Percentiles rank a stretch among this genome's conserved stretches.
phyloP scores from a whole-genome alignment of 108 stramenopile genomes.

The Parietichytrium sp. region DNA sequence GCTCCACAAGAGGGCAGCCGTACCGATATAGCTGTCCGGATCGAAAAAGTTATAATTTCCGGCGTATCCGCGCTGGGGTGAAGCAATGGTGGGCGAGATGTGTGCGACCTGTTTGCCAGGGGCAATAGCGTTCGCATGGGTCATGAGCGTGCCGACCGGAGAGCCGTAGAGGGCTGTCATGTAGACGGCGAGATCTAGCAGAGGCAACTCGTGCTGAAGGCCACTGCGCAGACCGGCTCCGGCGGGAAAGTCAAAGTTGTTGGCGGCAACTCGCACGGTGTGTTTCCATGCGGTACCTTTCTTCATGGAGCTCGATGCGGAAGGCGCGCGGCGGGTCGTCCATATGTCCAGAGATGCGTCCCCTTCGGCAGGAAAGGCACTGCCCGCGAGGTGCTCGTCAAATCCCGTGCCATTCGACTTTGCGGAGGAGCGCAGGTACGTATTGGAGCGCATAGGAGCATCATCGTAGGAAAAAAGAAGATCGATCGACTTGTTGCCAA shows the following conservation, averaged over 20 bases:
- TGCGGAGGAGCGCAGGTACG: neutral
- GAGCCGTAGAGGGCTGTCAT: conserved; percentile 36
- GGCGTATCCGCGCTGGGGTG: conserved; percentile 44
- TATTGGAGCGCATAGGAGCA: neutral
- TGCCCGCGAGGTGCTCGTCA: neutral
- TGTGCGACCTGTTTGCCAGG: neutral
- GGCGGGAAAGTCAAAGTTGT: conserved; percentile 24
- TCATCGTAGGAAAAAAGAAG: neutral
- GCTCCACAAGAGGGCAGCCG: conserved; percentile 46
- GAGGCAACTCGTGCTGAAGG: neutral
- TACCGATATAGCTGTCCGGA: conserved; percentile 48
- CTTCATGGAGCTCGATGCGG: neutral
- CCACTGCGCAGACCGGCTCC: neutral
- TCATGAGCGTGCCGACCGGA: conserved; percentile 39
- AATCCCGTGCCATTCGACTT: neutral
- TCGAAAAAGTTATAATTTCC: conserved; percentile 50
- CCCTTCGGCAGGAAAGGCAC: neutral
- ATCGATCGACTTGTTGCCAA: conserved; percentile 8
- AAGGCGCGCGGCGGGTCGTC: neutral
- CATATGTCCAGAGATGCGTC: neutral
- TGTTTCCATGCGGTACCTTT: neutral
- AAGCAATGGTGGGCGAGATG: conserved; percentile 48
- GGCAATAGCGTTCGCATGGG: conserved; percentile 6
- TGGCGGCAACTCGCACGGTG: neutral
- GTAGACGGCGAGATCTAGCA: neutral